Conservation (phyloP, 2,329 filamentous ascomycete species). For the Metarhizium album region DNA sequence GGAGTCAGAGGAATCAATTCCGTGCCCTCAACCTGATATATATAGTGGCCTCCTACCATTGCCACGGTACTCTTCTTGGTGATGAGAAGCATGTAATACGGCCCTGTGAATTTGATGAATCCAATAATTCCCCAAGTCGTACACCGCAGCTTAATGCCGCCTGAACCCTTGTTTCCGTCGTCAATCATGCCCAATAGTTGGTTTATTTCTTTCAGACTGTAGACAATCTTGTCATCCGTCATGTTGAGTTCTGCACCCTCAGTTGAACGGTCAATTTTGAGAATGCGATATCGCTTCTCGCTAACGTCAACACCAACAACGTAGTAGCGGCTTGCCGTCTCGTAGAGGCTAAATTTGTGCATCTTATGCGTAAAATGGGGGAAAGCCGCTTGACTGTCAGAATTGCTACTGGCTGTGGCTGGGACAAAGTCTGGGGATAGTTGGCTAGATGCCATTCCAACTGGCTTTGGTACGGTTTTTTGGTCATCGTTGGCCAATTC, state of each 20-base stretch:
- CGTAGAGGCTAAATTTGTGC: slow-evolving; percentile 97
- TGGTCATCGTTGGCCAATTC: neutral
- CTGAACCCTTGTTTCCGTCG: slow-evolving; percentile 83
- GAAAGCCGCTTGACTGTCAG: slow-evolving; percentile 15
- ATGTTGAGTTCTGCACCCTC: slow-evolving; percentile 68
- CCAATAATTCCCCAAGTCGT: slow-evolving; percentile 89
- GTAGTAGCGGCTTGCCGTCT: slow-evolving; percentile 88
- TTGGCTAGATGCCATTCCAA: slow-evolving; percentile 34
- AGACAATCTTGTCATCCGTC: slow-evolving; percentile 89
- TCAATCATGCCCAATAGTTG: slow-evolving; percentile 90
- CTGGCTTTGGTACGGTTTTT: neutral
- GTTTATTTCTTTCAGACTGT: slow-evolving; percentile 85
- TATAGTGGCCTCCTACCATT: slow-evolving; percentile 89
- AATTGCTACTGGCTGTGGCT: slow-evolving; percentile 2
- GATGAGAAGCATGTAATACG: slow-evolving; percentile 94
- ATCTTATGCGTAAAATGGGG: slow-evolving; percentile 50
- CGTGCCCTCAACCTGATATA: slow-evolving; percentile 91
- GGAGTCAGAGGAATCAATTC: slow-evolving; percentile 82
- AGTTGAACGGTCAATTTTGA: slow-evolving; percentile 88
- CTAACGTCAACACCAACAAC: slow-evolving; percentile 87
- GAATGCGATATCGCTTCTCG: slow-evolving; percentile 77
- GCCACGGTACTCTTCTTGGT: slow-evolving; percentile 94
- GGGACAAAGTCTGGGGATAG: slow-evolving; percentile 25
- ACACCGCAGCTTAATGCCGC: slow-evolving; percentile 80
- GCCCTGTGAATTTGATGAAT: slow-evolving; percentile 90